Evolutionary conservation across 208 protist genomes (phyloP).

Genomic region (Trypanosomatidae sp.): DNA sequence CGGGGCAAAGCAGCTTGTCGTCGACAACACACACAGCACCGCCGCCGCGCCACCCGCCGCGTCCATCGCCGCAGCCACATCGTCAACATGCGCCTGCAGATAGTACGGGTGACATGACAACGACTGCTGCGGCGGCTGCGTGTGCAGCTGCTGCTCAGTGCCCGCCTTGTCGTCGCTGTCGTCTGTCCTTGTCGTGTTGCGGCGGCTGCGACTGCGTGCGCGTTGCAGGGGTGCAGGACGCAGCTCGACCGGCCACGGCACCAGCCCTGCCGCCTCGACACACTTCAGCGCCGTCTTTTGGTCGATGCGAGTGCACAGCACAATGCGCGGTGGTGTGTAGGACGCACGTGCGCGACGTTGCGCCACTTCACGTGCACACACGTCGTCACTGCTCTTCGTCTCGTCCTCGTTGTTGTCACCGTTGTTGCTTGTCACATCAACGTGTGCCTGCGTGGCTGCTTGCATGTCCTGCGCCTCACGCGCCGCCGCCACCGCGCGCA

Average conservation of each 20-base stretch:
- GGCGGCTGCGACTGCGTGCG: background rate
- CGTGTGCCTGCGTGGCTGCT: background rate
- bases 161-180: conserved; percentile 6
- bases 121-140: background rate
- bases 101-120: conserved; percentile 24
- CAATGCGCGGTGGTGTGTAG: conserved; percentile 28
- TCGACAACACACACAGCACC: conserved; percentile 94
- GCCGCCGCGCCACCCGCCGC: conserved; percentile 30
- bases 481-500: conserved; percentile 40
- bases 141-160: background rate
- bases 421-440: background rate
- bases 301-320: conserved; percentile 95
- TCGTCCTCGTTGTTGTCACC: background rate
- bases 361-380: background rate
- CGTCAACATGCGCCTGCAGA: conserved; percentile 47
- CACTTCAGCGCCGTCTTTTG: conserved; percentile 98
- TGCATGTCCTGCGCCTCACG: conserved; percentile 3
- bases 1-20: conserved; percentile 97
- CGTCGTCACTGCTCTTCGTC: background rate
- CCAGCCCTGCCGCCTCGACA: conserved; percentile 79
- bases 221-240: conserved; percentile 6
- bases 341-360: too few relatives aligned
- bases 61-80: conserved; percentile 49
- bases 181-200: background rate
- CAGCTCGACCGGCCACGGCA: conserved; percentile 33